Evolutionary conservation across 192 early-diverging fungal species (phyloP), one percentile per base, ranked within the genome.

Genomic region (Coemansia sp.): DNA sequence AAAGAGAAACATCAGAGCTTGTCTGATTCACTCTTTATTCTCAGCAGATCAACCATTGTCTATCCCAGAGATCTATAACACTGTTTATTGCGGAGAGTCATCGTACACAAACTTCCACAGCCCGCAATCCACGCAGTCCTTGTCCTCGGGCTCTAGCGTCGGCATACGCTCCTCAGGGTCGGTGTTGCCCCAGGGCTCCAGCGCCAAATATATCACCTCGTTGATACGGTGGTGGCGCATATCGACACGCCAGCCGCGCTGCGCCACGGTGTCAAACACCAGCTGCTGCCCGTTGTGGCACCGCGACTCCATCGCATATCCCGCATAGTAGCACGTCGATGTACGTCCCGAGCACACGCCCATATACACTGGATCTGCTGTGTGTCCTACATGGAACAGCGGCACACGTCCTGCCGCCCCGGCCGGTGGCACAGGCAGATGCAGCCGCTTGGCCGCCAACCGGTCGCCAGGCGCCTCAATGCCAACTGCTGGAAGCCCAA

Each of bases 331-430:
- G 67, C 91, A 92, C 23, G 65, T 67, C 11, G 83, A 85, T 1
- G 82, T 77, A 25, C 77, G 75, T 3, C 90, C 91, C 10, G 80
- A 82, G 67, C 96, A 98, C 23, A 86, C 82, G 25, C 96, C 96
- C 63, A 90, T 82, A 74, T 87, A 98, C 23, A 98, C 88, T 9
- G 95, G 94, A 76, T 98, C 96, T 3, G 89, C 90, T 2, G 87
- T 89, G 77, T 98, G 88, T 4, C 94, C 95, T 67, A 95, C 74
- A 59, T 98, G 96, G 69, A 86, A 98, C 27, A 96, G 86, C n/a
- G 94, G 90, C 55, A 93, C 59, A 23, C 86, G 74, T 4, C 86
- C 66, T 64, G 83, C 83, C 7, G 61, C 31, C 11, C 74, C 61
- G 8, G 71, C 81, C 1, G 85, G 88, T 11, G 88, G 85, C 61